Conservation (phyloP, 345 rosid genomes). For the Populus ilicifolia region DNA sequence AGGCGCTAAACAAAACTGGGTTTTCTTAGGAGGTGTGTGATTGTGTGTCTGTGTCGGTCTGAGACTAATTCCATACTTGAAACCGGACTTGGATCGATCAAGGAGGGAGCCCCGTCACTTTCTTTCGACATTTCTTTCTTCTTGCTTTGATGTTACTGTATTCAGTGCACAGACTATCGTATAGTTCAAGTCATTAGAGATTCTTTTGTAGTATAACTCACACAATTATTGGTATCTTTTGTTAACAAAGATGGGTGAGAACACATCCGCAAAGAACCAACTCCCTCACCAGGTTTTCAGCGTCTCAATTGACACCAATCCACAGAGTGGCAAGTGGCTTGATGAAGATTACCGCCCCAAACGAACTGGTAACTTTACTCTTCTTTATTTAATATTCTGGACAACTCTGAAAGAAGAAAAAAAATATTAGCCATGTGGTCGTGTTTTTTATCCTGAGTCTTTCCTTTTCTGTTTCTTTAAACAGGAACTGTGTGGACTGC, state of each 20-base stretch:
- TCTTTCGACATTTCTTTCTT: neutral
- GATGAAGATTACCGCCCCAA: constrained; percentile 76
- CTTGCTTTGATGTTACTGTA: neutral
- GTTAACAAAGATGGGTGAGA: constrained; percentile 10
- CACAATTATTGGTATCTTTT: neutral
- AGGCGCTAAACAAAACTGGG: constrained; percentile 2
- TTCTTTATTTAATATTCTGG: neutral
- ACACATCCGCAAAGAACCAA: neutral
- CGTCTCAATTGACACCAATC: constrained; percentile 37
- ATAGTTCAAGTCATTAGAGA: neutral
- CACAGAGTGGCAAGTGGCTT: constrained; percentile 45
- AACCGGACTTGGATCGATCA: neutral
- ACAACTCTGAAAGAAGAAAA: neutral
- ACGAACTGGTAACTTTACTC: constrained; percentile 50
- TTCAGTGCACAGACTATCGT: neutral
- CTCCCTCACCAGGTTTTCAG: constrained; percentile 11
- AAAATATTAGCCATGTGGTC: no score
- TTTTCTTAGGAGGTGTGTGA: constrained; percentile 1
- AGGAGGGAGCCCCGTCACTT: neutral
- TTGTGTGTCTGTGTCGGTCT: neutral
- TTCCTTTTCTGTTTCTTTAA: neutral
- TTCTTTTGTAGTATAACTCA: neutral
- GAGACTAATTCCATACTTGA: neutral
- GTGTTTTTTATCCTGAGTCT: neutral
- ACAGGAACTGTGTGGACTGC: constrained; percentile 69